These are phyloP conservation scores for Picea glauca DNA, from an alignment of 75 land plant species.

Conservation along the genomic window DNA sequence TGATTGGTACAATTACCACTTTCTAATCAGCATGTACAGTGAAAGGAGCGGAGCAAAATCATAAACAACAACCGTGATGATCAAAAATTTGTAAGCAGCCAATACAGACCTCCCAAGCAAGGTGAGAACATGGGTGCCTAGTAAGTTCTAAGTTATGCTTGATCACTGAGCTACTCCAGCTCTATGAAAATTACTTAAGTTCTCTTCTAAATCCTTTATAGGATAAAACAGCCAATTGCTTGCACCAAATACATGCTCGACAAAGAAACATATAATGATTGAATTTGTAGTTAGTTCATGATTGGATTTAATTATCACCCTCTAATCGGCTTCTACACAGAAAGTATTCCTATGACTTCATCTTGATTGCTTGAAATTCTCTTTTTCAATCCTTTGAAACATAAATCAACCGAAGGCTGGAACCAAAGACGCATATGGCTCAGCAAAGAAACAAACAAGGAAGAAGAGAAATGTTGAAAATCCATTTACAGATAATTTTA, in stretches of 20 bases:
- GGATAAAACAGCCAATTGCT: too few relatives aligned
- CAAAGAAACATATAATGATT: not conserved
- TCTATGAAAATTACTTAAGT: too few relatives aligned
- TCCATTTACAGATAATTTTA: not conserved
- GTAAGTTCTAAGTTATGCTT: too few relatives aligned
- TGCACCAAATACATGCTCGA: not conserved
- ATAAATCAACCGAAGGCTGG: not conserved
- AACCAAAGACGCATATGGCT: not conserved
- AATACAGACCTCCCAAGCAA: too few relatives aligned
- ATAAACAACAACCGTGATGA: too few relatives aligned
- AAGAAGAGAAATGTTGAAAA: not conserved
- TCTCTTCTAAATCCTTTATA: too few relatives aligned
- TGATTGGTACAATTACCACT: too few relatives aligned
- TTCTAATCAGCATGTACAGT: too few relatives aligned
- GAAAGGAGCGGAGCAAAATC: too few relatives aligned
- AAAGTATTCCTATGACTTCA: not conserved
- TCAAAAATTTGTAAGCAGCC: too few relatives aligned
- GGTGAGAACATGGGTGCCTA: too few relatives aligned
- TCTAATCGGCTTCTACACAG: not conserved
- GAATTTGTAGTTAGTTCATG: not conserved
- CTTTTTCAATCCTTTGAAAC: not conserved
- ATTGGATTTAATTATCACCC: not conserved
- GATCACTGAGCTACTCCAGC: too few relatives aligned
- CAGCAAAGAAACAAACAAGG: not conserved
- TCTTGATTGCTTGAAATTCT: slow-evolving; percentile 5